Evolutionary conservation across 2,329 filamentous ascomycete genomes (phyloP), one percentile per base, ranked within the genome.

Genomic region (Fusarium goolgardi): DNA sequence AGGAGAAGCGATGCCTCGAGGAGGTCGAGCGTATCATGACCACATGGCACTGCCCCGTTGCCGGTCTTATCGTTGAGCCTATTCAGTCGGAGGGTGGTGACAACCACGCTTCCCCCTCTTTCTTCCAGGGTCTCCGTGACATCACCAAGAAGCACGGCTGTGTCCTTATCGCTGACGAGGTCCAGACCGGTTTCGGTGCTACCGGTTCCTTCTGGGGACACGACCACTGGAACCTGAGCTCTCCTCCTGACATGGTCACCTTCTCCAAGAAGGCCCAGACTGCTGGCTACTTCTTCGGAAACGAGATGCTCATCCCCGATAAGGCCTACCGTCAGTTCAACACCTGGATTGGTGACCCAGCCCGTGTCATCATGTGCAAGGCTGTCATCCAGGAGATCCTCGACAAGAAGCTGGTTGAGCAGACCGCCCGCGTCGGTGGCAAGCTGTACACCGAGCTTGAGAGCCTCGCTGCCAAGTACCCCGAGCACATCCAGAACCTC

Each of bases 211-310:
- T 94, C 86, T 95, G 92, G 92, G 92, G 91, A 16, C 92, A 95
- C 78, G 91, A 94, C 71, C 91, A 94, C 85, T 95, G 92, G 92
- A 86, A 90, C 75, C 83, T 94, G 43, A 73, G 82, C 40, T 82
- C 87, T 13, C 90, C 91, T 23, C 92, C 92, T 3, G 92, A 95
- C 77, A 94, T 95, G 81, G 92, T 95, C n/a, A 94, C 92, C 29
- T 95, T 95, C 82, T 91, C 87, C 70, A 95, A 95, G 85, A 95
- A 95, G 82, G 92, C 92, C 3, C 92, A 95, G 81, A 91, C 92
- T 18, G 92, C 92, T 15, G 92, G 92, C 5, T 95, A 93, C 83
- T 95, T 92, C 82, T 95, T 88, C 76, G 90, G 90, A 43, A 90
- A 94, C 82, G 84, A 86, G n/a, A 87, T 86, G 44, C 83, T 95